Percentiles rank a stretch among this genome's conserved stretches.
phyloP scores from a whole-genome alignment of 176 grass and related monocot species.

The Eragrostis curvula region DNA sequence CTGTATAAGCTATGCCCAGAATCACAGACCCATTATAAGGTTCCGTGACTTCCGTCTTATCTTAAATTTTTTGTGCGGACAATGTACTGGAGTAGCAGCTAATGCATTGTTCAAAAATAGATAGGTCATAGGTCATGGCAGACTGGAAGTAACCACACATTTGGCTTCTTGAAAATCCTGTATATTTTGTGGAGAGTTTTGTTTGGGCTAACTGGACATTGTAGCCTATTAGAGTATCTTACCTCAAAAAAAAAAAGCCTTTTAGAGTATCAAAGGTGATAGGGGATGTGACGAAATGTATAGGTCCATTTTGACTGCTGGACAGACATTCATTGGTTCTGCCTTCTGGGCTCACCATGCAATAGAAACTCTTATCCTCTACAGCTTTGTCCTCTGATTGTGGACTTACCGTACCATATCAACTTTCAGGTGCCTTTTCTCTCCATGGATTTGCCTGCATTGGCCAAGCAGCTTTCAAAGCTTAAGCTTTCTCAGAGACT shows the following conservation, averaged over 20 bases:
- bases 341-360: neutral
- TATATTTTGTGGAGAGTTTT: slow-evolving; percentile 6
- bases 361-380: neutral
- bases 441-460: slow-evolving; percentile 81
- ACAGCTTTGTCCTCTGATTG: neutral
- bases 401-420: slow-evolving; percentile 1
- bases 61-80: neutral
- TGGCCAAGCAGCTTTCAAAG: slow-evolving; percentile 78
- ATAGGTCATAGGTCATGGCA: neutral
- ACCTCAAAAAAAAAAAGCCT: no score
- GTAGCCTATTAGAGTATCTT: neutral
- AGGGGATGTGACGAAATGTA: neutral
- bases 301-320: neutral
- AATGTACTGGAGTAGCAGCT: neutral
- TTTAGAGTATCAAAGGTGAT: neutral
- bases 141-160: neutral
- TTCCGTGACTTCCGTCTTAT: neutral
- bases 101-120: neutral
- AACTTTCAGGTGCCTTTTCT: slow-evolving; percentile 87
- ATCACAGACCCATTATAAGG: neutral
- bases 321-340: neutral
- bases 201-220: slow-evolving; percentile 1
- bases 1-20: neutral
- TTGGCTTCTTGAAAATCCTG: neutral
- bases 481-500: slow-evolving; percentile 76